Evolutionary conservation across 306 rosid genomes (phyloP).

Genomic region (Prunus fruticosa): DNA sequence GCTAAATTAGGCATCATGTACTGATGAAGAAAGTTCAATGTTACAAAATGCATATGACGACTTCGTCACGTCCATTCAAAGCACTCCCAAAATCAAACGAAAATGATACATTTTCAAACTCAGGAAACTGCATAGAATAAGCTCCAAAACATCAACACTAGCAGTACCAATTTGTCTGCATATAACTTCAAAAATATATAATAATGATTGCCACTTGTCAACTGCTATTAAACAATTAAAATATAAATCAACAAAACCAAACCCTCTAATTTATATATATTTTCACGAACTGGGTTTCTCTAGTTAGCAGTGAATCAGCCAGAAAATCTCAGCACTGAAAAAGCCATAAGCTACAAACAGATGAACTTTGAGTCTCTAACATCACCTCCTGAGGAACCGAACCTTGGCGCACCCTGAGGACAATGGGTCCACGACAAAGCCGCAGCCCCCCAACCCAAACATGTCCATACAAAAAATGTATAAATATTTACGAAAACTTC

Average conservation of each 20-base stretch:
- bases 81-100: too few species aligned
- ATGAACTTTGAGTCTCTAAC: conserved; percentile 10
- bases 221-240: neutral
- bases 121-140: conserved; percentile 27
- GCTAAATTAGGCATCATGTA: too few species aligned
- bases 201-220: neutral
- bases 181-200: neutral
- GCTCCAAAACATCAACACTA: conserved; percentile 27
- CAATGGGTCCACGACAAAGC: conserved; percentile 40
- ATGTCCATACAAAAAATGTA: neutral
- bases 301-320: neutral
- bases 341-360: neutral
- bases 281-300: neutral
- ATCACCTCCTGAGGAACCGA: conserved; percentile 29
- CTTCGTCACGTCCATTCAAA: too few species aligned
- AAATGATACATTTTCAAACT: neutral
- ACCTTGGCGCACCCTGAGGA: conserved; percentile 43
- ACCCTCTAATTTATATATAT: neutral
- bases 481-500: conserved; percentile 3
- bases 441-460: conserved; percentile 35
- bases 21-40: too few species aligned
- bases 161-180: conserved; percentile 28
- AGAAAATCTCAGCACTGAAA: neutral
- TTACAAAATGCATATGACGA: too few species aligned
- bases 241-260: neutral